phyloP scores from a whole-genome alignment of 768 basidiomycete genomes.

The Lactarius trivialis region DNA sequence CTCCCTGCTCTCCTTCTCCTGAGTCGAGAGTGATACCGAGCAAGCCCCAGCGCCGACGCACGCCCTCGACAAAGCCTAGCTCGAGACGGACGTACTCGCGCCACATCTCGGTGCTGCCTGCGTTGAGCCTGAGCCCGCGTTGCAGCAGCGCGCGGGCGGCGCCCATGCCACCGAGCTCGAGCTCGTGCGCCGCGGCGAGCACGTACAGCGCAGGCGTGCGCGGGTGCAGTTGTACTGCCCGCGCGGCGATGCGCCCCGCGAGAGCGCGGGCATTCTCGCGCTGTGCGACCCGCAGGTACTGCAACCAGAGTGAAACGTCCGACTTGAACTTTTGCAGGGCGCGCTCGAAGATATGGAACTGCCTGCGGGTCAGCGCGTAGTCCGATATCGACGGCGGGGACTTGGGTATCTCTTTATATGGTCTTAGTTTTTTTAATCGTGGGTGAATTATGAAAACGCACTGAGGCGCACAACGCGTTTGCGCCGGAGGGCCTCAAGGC shows the following conservation, averaged over 20 bases:
- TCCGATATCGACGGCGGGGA: conserved; percentile 64
- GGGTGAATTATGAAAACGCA: conserved; percentile 32
- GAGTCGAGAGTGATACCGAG: conserved; percentile 51
- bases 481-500: conserved; percentile 69
- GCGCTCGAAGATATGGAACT: conserved; percentile 87
- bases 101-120: conserved; percentile 74
- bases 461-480: conserved; percentile 70
- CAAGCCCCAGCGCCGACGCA: conserved; percentile 72
- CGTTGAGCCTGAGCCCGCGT: conserved; percentile 75
- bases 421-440: conserved; percentile 8
- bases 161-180: conserved; percentile 64
- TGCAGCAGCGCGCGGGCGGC: conserved; percentile 79
- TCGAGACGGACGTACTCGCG: conserved; percentile 89
- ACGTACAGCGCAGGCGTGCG: conserved; percentile 73
- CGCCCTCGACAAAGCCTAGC: conserved; percentile 72
- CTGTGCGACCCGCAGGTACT: conserved; percentile 83
- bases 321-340: conserved; percentile 84
- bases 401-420: conserved; percentile 9
- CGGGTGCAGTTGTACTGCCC: conserved; percentile 88
- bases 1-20: conserved; percentile 24
- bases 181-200: conserved; percentile 76
- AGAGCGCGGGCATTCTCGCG: conserved; percentile 71
- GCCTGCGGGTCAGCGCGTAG: conserved; percentile 76
- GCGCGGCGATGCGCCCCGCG: conserved; percentile 75
- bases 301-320: conserved; percentile 82